Percentiles rank a stretch among this genome's conserved stretches.
These are phyloP conservation scores for Sclerotinia minor DNA, from an alignment of 2,329 filamentous ascomycete species.

Conservation along the genomic window DNA sequence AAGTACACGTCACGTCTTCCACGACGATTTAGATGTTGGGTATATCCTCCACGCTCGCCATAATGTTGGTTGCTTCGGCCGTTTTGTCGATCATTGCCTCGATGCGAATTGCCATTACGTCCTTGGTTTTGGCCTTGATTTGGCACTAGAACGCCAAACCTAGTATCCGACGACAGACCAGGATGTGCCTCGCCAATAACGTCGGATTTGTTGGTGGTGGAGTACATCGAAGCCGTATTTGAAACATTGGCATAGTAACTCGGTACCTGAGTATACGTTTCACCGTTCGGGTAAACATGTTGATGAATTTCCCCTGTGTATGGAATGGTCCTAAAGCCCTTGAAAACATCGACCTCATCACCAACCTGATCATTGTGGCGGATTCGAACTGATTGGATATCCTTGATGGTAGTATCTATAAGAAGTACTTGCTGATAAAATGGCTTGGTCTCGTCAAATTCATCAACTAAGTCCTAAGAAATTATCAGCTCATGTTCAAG, in stretches of 20 bases:
- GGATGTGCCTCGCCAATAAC: conserved; percentile 13
- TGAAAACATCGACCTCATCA: conserved; percentile 8
- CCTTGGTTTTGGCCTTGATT: neutral
- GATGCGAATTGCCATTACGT: neutral
- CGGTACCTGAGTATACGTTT: conserved; percentile 7
- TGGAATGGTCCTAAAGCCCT: conserved; percentile 18
- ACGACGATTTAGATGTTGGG: conserved; percentile 11
- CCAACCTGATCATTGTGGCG: conserved; percentile 25
- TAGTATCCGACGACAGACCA: conserved; percentile 15
- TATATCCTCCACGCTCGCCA: neutral
- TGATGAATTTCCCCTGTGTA: neutral
- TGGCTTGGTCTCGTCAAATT: conserved; percentile 26
- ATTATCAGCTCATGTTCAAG: conserved; percentile 16
- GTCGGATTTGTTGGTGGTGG: conserved; percentile 11
- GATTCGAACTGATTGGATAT: conserved; percentile 28
- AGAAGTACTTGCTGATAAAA: conserved; percentile 32
- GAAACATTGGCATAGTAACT: conserved; percentile 16
- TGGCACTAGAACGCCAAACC: conserved; percentile 15
- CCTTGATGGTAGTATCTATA: conserved; percentile 32
- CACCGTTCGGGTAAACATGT: conserved; percentile 9
- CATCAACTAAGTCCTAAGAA: conserved; percentile 33
- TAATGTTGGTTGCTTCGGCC: neutral
- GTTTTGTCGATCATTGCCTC: neutral
- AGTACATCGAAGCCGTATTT: conserved; percentile 16
- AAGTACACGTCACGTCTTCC: conserved; percentile 1